Base-by-base conservation (phyloP, 805 yeast genomes). In the Saturnispora diversa region DNA sequence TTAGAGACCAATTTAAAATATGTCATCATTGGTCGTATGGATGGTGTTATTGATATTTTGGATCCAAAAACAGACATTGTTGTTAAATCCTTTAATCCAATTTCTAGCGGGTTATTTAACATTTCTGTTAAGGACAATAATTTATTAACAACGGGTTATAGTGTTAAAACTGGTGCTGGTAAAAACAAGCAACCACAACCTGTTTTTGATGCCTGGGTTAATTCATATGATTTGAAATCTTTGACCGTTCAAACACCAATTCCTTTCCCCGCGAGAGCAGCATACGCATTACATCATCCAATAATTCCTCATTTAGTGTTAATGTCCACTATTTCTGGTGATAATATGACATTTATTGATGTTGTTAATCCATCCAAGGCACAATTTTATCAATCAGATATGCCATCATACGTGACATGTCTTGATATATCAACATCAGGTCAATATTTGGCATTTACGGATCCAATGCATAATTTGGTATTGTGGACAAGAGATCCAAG, bases 211-310 rank as follows among this genome's bases (percentile, higher is more conserved):
- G 90, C 95, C 0, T 69, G 90, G 46, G 87, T 90, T 16, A 80
- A 80, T 49, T 77, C 86, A 16, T 86, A 76, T 57, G 97, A 92
- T 58, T 58, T 85, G 23, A 70, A 94, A 46, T 72, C 77, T 43
- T 66, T 84, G 74, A 71, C 74, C 39, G 71, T 87, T 2, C 60
- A 80, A 41, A 67, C 94, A 0, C 96, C 97, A 3, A 68, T 90
- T 6, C 76, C 96, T 4, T 86, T 87, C 53, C 87, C 92, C 1
- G 80, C 87, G 0, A 97, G 97, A 10, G 96, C 97, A 1, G 70
- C 83, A 8, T 83, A 73, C 55, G 92, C 82, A 1, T 70, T 83
- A 36, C 68, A 90, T 46, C 97, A 90, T 62, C 97, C 97, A 6
- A 81, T 83, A 45, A 56, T 87, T 37, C 83, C 95, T 5, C 82